These are phyloP conservation scores for Lepiota venenata DNA, from an alignment of 768 basidiomycete genomes.

Conservation along the genomic window DNA sequence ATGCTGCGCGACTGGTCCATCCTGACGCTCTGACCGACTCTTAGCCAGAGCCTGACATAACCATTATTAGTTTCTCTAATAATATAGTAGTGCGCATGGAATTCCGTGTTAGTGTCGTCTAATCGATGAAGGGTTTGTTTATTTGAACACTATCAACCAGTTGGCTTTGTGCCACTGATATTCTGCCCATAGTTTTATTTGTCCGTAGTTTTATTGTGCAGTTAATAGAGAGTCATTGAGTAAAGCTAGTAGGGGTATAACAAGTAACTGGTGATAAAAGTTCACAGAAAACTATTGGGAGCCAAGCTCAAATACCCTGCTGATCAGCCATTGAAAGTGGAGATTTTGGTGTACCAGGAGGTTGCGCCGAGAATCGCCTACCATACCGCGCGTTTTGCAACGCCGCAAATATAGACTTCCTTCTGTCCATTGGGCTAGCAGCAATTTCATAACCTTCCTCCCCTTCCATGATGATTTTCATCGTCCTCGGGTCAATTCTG, in stretches of 20 bases:
- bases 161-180: too few species aligned
- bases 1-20: conserved; percentile 29
- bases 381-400: conserved; percentile 19
- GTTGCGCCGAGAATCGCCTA: not conserved
- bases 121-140: too few species aligned
- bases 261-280: not conserved
- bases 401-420: conserved; percentile 29
- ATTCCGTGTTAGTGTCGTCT: too few species aligned
- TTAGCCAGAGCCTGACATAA: not conserved
- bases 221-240: not conserved
- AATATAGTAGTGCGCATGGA: not conserved
- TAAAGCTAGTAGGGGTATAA: not conserved
- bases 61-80: not conserved
- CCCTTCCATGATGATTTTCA: conserved; percentile 53
- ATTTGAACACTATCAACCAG: too few species aligned
- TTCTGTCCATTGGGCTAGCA: conserved; percentile 22
- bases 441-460: conserved; percentile 45
- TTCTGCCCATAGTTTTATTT: too few species aligned
- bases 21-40: conserved; percentile 8
- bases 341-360: conserved; percentile 3
- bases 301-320: not conserved
- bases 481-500: conserved; percentile 44
- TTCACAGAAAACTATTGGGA: not conserved
- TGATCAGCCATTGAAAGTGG: not conserved
- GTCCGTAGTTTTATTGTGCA: too few species aligned